Conservation (phyloP, 768 basidiomycete genomes). For the Lentinula edodes region DNA sequence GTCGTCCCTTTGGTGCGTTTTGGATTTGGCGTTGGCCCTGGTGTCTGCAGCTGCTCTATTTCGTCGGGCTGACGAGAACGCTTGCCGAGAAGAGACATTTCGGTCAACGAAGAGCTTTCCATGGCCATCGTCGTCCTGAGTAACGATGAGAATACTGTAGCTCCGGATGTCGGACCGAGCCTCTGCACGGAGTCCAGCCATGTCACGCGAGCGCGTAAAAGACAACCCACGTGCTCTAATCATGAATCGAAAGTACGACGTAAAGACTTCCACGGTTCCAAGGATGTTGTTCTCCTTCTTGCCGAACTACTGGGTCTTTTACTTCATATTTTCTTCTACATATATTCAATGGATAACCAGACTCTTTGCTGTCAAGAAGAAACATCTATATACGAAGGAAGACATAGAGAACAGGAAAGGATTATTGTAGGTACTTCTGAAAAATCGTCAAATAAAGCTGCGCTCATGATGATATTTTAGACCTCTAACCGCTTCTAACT, state of each 20-base stretch:
- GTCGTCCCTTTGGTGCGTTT: slow-evolving; percentile 51
- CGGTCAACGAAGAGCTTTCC: slow-evolving; percentile 35
- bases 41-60: slow-evolving; percentile 40
- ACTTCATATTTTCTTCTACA: background rate
- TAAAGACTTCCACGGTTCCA: background rate
- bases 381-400: background rate
- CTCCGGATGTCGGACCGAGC: background rate
- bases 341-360: background rate
- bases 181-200: background rate
- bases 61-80: slow-evolving; percentile 34
- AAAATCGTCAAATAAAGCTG: background rate
- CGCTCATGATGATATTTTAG: background rate
- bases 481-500: background rate
- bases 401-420: background rate
- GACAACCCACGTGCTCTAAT: background rate
- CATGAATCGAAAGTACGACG: too few relatives aligned
- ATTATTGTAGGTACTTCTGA: background rate
- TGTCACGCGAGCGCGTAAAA: background rate
- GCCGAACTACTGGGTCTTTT: background rate
- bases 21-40: slow-evolving; percentile 56
- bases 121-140: slow-evolving; percentile 16
- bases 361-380: background rate
- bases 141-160: background rate
- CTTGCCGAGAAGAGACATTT: slow-evolving; percentile 49
- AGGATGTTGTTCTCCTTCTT: background rate